A percentile compares a stretch with the other conserved stretches of the same genome.
Conservation (phyloP, 2,329 filamentous ascomycete species). For the Trichoderma endophyticum region DNA sequence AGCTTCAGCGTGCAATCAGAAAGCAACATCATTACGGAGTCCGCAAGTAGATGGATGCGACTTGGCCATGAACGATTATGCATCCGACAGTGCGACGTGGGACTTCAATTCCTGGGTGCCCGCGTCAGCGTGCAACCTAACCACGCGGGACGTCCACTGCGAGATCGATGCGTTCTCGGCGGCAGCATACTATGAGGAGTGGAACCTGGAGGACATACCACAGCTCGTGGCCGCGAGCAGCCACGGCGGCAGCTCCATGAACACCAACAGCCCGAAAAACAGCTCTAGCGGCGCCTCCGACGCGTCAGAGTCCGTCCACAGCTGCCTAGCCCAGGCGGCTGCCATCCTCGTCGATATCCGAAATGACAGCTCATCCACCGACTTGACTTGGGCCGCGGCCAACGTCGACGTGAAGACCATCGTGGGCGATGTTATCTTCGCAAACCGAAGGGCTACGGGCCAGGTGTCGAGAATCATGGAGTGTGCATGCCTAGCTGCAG, state of each 20-base stretch:
- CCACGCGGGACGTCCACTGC: background rate
- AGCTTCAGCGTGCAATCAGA: background rate
- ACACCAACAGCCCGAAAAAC: background rate
- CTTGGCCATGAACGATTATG: background rate
- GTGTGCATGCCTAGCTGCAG: background rate
- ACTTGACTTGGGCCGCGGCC: background rate
- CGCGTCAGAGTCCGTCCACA: background rate
- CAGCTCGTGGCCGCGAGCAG: background rate
- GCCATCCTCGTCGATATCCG: background rate
- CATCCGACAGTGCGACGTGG: background rate
- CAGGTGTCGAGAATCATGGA: background rate
- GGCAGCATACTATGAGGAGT: background rate
- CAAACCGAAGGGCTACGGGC: background rate
- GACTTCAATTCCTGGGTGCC: background rate
- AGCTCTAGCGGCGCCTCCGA: background rate
- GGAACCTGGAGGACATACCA: background rate
- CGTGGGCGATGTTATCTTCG: background rate
- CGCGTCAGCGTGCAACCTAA: background rate
- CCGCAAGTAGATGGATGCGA: background rate
- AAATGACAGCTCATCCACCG: background rate
- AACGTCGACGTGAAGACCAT: background rate
- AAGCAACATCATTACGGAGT: background rate
- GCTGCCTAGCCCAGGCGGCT: background rate
- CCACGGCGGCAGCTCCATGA: background rate
- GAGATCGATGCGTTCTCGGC: background rate